These are phyloP conservation scores for Musa schizocarpa DNA, from an alignment of 176 grass and related monocot genomes.

Conservation along the genomic window DNA sequence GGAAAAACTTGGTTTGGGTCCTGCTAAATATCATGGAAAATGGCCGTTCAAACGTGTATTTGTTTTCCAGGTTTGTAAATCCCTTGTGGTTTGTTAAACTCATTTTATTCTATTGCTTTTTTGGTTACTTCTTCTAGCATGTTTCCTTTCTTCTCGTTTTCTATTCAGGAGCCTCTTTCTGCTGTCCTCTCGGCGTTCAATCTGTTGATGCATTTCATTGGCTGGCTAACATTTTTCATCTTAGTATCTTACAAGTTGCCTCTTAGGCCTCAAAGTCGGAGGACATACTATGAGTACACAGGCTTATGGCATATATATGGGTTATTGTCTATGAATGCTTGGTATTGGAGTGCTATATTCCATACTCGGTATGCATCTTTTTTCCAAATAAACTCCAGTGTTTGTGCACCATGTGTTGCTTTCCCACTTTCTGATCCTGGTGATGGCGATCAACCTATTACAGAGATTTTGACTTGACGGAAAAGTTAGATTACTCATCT, in stretches of 20 bases:
- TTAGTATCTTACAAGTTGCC: conserved; percentile 68
- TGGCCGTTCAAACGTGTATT: conserved; percentile 68
- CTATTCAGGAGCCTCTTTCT: conserved; percentile 67
- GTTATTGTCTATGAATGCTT: conserved; percentile 83
- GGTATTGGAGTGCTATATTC: conserved; percentile 93
- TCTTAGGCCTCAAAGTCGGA: conserved; percentile 54
- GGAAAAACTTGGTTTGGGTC: conserved; percentile 41
- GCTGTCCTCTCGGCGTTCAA: conserved; percentile 58
- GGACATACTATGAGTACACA: conserved; percentile 80
- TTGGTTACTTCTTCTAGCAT: conserved; percentile 9
- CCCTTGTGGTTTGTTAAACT: background rate
- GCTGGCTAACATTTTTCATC: conserved; percentile 62
- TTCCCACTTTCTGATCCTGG: conserved; percentile 9
- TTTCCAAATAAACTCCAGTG: background rate
- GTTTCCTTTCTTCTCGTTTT: background rate
- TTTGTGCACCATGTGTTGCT: background rate
- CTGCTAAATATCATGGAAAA: conserved; percentile 90
- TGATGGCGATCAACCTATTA: conserved; percentile 15
- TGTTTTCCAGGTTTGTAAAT: conserved; percentile 59
- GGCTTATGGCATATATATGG: conserved; percentile 92
- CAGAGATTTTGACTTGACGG: conserved; percentile 89
- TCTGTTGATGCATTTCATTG: conserved; percentile 61
- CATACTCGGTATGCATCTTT: conserved; percentile 61
- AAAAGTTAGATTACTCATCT: conserved; percentile 93
- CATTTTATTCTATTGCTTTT: background rate